These are phyloP conservation scores for Ogataea ganodermae DNA, from an alignment of 805 yeast genomes.

Conservation along the genomic window DNA sequence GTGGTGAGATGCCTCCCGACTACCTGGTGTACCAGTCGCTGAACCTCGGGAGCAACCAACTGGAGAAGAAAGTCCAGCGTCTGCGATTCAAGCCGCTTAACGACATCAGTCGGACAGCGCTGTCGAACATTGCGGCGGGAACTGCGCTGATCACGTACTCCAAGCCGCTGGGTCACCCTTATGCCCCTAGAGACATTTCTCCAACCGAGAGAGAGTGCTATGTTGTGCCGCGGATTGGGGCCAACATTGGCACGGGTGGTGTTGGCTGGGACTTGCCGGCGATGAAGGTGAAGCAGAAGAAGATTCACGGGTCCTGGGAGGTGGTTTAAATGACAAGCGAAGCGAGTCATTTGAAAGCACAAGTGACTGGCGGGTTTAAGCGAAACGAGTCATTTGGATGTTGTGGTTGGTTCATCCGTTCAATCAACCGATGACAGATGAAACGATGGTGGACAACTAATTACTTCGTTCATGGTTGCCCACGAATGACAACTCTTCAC, in stretches of 20 bases:
- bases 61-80: constrained; percentile 42
- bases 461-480: too few species aligned
- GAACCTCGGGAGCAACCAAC: constrained; percentile 52
- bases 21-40: constrained; percentile 74
- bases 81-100: constrained; percentile 76
- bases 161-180: constrained; percentile 88
- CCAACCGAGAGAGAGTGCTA: constrained; percentile 79
- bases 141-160: constrained; percentile 80
- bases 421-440: too few species aligned
- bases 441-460: too few species aligned
- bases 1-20: constrained; percentile 76
- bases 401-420: too few species aligned
- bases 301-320: constrained; percentile 69
- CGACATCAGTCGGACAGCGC: constrained; percentile 70
- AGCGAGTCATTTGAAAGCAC: neutral
- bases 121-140: constrained; percentile 73
- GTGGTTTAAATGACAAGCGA: constrained; percentile 12
- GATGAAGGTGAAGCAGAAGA: constrained; percentile 71
- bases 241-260: constrained; percentile 78
- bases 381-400: neutral
- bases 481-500: too few species aligned
- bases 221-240: constrained; percentile 89
- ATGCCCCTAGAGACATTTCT: constrained; percentile 71
- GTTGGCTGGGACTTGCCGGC: constrained; percentile 92
- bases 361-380: too few species aligned